These are phyloP conservation scores for Puccinia hordei DNA, from an alignment of 1,284 basidiomycete species.

Conservation along the genomic window DNA sequence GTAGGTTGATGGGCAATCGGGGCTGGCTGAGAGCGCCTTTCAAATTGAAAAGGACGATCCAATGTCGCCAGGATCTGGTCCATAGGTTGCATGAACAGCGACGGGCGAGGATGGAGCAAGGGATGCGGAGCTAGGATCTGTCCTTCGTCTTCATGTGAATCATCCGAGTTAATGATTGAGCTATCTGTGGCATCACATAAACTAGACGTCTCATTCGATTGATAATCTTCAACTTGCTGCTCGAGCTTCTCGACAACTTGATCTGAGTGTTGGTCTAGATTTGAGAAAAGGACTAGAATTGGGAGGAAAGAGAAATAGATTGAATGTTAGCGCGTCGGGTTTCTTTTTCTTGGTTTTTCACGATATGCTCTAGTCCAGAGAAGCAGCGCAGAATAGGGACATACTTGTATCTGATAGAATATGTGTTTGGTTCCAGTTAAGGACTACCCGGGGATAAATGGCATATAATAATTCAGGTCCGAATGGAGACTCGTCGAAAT, in stretches of 20 bases:
- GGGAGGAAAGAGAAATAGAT: background rate
- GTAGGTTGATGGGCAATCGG: background rate
- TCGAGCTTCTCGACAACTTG: background rate
- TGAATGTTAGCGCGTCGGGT: background rate
- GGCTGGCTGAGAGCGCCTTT: background rate
- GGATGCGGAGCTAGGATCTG: background rate
- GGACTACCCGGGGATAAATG: background rate
- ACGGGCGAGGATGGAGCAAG: background rate
- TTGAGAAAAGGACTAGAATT: background rate
- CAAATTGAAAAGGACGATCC: background rate
- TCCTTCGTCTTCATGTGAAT: background rate
- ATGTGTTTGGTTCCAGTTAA: background rate
- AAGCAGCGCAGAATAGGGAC: background rate
- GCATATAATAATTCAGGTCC: slow-evolving; percentile 19
- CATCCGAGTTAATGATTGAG: slow-evolving; percentile 12
- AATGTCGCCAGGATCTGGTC: background rate
- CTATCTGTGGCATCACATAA: background rate
- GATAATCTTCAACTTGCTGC: background rate
- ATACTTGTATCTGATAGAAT: background rate
- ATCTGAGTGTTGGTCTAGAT: background rate
- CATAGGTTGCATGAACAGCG: background rate
- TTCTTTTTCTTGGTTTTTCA: background rate
- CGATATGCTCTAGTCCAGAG: background rate
- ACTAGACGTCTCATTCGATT: background rate
- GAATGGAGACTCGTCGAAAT: slow-evolving; percentile 8